Evolutionary conservation across 805 yeast species (phyloP), one percentile per base, ranked within the genome.

Genomic region (Helenozyma rhizophorensis): DNA sequence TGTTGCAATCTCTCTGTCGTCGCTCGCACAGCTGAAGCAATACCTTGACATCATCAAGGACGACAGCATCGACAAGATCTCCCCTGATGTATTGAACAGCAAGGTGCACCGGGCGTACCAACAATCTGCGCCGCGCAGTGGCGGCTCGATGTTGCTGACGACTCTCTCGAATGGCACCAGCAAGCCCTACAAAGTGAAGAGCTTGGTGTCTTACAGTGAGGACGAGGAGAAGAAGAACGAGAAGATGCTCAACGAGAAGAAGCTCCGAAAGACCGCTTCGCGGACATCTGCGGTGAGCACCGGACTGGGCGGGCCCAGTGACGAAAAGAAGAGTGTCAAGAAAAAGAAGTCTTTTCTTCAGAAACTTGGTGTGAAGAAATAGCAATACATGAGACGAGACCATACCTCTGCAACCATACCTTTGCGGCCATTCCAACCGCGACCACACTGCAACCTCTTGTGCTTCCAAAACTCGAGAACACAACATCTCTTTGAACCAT

Each of bases 161-260:
- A 33, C 36, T 8, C 23, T 25, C 14, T 43, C 48, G 6, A 37
- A 29, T 14, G 40, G 45, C 2, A 23, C 39, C 3, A 45, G 44
- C 27, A 47, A 40, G 23, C 61, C 62, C 12, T 65, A 65, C 50
- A 64, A 62, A 39, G 70, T 66, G n/a, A 62, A 62, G 37, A 57
- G 65, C 16, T 46, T 66, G 36, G 56, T 66, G 18, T 60, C 62
- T 23, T 53, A 58, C 39, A 50, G 51, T 26, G 64, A 58, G 21
- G 62, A 52, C 7, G 61, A 55, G 16, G 64, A 60, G 37, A 45
- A 46, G 40, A 45, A 36, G 30, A 40, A 46, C 34, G 45, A 36
- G 26, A 30, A 28, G 32, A 36, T 39, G 31, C 31, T 46, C 27
- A 34, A 25, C 27, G 45, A 37, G 25, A 43, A 43, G 36, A 36